phyloP scores from a whole-genome alignment of 192 early-diverging fungal genomes.

The Allomyces macrogynus region DNA sequence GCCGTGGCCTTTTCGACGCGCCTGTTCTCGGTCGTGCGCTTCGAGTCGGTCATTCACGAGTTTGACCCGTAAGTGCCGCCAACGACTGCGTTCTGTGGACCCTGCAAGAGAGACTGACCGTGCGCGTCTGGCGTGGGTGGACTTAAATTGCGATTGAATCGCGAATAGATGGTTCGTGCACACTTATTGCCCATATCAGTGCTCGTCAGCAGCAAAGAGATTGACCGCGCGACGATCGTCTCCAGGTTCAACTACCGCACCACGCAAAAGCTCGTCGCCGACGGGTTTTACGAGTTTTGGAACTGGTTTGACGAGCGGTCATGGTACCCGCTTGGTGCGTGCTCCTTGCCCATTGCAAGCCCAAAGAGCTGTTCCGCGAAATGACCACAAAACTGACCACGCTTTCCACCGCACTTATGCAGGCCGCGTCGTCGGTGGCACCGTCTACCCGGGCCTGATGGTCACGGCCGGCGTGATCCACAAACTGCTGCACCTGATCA shows the following conservation, averaged over 20 bases:
- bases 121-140: no score
- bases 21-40: conserved; percentile 92
- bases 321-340: conserved; percentile 74
- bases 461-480: conserved; percentile 88
- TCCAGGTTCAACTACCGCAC: conserved; percentile 90
- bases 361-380: no score
- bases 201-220: no score
- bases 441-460: conserved; percentile 99
- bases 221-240: not conserved
- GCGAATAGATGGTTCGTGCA: no score
- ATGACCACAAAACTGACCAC: no score
- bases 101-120: no score
- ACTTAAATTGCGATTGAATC: no score
- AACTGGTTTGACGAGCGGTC: conserved; percentile 99
- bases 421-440: conserved; percentile 93
- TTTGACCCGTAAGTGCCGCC: conserved; percentile 71
- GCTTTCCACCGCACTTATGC: no score
- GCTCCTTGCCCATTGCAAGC: no score
- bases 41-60: conserved; percentile 98
- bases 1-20: conserved; percentile 71
- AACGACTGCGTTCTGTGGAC: no score
- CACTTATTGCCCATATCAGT: not conserved
- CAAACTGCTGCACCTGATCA: conserved; percentile 75
- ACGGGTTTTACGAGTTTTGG: conserved; percentile 94
- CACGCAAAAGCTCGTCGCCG: conserved; percentile 73